Evolutionary conservation across 2,329 filamentous ascomycete genomes (phyloP).

Genomic region (Beauveria asiatica): DNA sequence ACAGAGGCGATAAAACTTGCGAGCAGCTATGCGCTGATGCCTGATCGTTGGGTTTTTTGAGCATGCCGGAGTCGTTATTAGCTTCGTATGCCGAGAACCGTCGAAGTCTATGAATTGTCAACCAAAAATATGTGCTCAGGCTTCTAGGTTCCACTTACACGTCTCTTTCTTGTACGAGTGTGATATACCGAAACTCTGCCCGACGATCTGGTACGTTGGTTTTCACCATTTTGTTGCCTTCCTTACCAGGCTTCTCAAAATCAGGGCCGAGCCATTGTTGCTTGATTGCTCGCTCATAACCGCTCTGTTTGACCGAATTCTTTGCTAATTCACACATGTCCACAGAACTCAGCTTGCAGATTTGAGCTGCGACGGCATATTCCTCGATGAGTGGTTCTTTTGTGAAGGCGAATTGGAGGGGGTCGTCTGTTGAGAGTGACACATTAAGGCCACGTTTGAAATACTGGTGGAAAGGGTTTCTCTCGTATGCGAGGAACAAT

Average conservation of each 20-base stretch:
- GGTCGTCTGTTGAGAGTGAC: constrained; percentile 92
- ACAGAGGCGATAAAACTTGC: neutral
- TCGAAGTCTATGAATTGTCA: constrained; percentile 26
- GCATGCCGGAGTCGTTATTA: neutral
- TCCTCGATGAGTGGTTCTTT: constrained; percentile 98
- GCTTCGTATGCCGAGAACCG: constrained; percentile 32
- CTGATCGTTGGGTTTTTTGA: neutral
- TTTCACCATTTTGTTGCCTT: constrained; percentile 88
- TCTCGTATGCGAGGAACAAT: constrained; percentile 89
- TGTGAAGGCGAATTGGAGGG: constrained; percentile 94
- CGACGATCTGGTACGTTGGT: constrained; percentile 93
- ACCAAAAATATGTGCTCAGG: neutral
- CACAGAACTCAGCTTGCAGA: constrained; percentile 92
- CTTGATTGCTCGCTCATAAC: constrained; percentile 84
- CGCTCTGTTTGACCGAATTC: constrained; percentile 90
- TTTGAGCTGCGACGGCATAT: constrained; percentile 95
- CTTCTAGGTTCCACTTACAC: constrained; percentile 51
- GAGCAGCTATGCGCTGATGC: neutral
- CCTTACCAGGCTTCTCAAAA: constrained; percentile 68
- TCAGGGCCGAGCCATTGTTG: constrained; percentile 80
- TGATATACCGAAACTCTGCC: constrained; percentile 83
- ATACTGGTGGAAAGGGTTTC: constrained; percentile 93
- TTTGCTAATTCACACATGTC: constrained; percentile 99
- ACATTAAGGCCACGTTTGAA: constrained; percentile 94
- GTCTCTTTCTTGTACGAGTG: constrained; percentile 69